Evolutionary conservation across 768 basidiomycete species (phyloP), one percentile per base, ranked within the genome.

Genomic region (Amanita polypyramis): DNA sequence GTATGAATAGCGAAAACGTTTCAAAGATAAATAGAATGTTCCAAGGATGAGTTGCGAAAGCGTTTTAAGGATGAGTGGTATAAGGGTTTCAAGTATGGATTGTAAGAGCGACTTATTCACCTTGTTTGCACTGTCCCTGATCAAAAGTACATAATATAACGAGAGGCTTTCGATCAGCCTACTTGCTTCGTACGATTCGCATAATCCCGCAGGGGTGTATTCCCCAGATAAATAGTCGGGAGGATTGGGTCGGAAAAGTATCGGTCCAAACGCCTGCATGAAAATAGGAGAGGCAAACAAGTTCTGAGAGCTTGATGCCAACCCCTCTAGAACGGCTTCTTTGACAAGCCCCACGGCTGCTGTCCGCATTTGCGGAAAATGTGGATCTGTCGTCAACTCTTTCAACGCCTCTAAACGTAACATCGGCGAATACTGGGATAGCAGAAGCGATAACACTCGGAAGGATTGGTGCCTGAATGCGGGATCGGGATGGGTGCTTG

Each of bases 331-430:
- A 1, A 80, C 63, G 1, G 77, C 75, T 43, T 88, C 83, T 58
- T 82, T 84, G 1, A 86, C 70, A 2, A 88, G 66, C 0, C 81
- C 80, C 0, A 89, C 69, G 0, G 81, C 75, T 0, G 84, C 81
- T 0, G 78, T 75, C 7, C 79, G 72, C 72, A 88, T 83, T 56
- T 83, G 80, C 0, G 80, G 80, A 39, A 75, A 74, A 12, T 75
- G 64, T 4, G 61, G 60, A 49, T 77, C 68, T 2, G 56, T 54
- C 14, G 75, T 70, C 17, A 87, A 67, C 30, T 78, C 78, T 9
- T 67, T 61, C 2, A 88, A 67, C 7, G 80, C 62, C 35, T 76
- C 71, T 12, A 86, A 62, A 2, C 77, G 74, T 0, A 79, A 54
- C 30, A 64, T 55, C 0, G 76, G 61, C 1, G 76, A 74, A 3